Conservation (phyloP, 306 rosid genomes). For the Vigna trinervia region DNA sequence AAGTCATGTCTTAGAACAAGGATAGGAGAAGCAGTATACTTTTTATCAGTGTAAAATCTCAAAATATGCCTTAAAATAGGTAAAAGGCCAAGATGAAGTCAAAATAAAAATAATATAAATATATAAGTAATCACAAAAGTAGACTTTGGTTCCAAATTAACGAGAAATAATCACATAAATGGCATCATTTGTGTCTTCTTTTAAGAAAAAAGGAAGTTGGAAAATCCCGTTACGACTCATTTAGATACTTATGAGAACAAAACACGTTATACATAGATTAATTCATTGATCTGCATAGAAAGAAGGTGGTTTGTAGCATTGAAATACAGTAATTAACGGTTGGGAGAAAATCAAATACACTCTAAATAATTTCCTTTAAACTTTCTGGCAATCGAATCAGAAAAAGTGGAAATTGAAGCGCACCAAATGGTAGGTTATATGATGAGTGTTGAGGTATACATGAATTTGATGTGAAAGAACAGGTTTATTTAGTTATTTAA, state of each 20-base stretch:
- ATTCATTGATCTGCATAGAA: background rate
- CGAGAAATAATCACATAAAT: background rate
- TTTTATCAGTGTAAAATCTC: too few species aligned
- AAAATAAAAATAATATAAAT: too few species aligned
- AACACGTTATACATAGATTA: background rate
- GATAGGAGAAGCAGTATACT: too few species aligned
- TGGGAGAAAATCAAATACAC: background rate
- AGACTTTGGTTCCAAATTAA: background rate
- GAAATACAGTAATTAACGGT: background rate
- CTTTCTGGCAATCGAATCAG: slow-evolving; percentile 42
- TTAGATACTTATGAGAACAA: slow-evolving; percentile 5
- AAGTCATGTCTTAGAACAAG: too few species aligned
- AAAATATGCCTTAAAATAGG: too few species aligned
- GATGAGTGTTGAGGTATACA: background rate
- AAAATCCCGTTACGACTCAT: background rate
- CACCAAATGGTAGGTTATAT: slow-evolving; percentile 38
- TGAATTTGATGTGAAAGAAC: slow-evolving; percentile 43
- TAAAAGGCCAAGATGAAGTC: too few species aligned
- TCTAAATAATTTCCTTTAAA: slow-evolving; percentile 20
- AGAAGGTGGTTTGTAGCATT: background rate
- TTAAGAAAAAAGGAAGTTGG: too few species aligned
- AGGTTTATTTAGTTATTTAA: slow-evolving; percentile 12
- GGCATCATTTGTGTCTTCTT: background rate
- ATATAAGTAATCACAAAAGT: background rate
- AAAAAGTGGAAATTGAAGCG: slow-evolving; percentile 50